A percentile compares a stretch with the other conserved stretches of the same genome.
phyloP scores from a whole-genome alignment of 331 rosid genomes.

The Cydonia oblonga region DNA sequence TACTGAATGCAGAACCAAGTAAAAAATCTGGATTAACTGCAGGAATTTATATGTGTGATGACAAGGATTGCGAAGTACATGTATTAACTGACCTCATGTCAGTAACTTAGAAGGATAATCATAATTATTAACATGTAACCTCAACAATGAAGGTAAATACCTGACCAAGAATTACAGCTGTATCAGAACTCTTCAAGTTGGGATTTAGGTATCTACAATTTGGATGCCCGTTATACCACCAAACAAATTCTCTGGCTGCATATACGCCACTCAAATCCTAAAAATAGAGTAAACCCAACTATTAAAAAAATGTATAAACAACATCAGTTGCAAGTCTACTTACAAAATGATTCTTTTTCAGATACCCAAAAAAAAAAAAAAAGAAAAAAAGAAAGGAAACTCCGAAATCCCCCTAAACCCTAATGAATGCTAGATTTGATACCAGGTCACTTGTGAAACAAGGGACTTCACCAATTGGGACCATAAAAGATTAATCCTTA shows the following conservation, averaged over 20 bases:
- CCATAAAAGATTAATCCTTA: background rate
- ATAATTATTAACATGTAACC: background rate
- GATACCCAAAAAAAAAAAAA: too few relatives aligned
- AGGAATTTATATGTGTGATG: background rate
- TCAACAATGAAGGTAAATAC: slow-evolving; percentile 23
- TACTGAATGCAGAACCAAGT: background rate
- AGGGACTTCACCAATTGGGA: background rate
- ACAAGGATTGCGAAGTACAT: background rate
- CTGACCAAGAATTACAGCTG: slow-evolving; percentile 95
- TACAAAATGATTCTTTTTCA: too few relatives aligned
- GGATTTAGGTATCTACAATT: slow-evolving; percentile 63
- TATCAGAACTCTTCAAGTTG: slow-evolving; percentile 61
- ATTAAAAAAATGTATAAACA: background rate
- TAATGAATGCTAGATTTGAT: too few relatives aligned
- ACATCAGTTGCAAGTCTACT: background rate
- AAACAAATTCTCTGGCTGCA: slow-evolving; percentile 93
- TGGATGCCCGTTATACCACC: slow-evolving; percentile 99
- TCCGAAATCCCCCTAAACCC: too few relatives aligned
- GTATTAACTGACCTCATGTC: background rate
- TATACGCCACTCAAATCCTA: slow-evolving; percentile 62
- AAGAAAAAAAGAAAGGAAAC: too few relatives aligned
- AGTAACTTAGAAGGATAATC: background rate
- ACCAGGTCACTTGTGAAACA: background rate
- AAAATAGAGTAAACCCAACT: background rate
- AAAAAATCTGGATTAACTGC: background rate